A percentile compares a stretch with the other conserved stretches of the same genome.
phyloP scores from a whole-genome alignment of 2,329 filamentous ascomycete genomes.

The Metarhizium album region DNA sequence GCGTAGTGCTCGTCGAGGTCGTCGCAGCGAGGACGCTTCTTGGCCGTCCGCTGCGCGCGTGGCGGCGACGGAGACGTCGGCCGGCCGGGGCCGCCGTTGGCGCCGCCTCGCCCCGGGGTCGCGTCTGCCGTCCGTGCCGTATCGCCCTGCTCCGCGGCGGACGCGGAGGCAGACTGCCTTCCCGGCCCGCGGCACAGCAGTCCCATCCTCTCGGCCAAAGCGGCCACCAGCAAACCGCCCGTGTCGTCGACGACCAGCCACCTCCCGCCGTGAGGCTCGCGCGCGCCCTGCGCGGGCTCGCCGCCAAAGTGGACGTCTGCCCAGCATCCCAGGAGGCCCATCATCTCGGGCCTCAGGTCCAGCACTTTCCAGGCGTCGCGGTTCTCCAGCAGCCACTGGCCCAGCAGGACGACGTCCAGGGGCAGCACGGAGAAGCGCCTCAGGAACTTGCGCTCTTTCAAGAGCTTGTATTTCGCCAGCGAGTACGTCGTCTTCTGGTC shows the following conservation, averaged over 20 bases:
- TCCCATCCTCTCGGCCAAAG: slow-evolving; percentile 82
- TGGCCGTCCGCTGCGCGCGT: slow-evolving; percentile 15
- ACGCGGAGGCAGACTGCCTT: slow-evolving; percentile 11
- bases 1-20: slow-evolving; percentile 57
- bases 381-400: slow-evolving; percentile 67
- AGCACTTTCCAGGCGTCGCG: slow-evolving; percentile 72
- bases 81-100: slow-evolving; percentile 4
- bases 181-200: slow-evolving; percentile 47
- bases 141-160: slow-evolving; percentile 1
- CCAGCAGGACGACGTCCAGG: slow-evolving; percentile 65
- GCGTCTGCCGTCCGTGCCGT: slow-evolving; percentile 3
- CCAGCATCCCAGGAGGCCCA: slow-evolving; percentile 78
- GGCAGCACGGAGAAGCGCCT: slow-evolving; percentile 78
- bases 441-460: slow-evolving; percentile 91
- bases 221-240: slow-evolving; percentile 68
- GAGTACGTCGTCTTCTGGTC: slow-evolving; percentile 94
- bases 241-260: slow-evolving; percentile 86
- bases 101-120: neutral
- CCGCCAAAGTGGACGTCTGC: slow-evolving; percentile 67
- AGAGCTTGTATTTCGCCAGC: slow-evolving; percentile 86
- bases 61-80: slow-evolving; percentile 7
- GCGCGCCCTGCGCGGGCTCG: slow-evolving; percentile 14
- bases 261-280: slow-evolving; percentile 30
- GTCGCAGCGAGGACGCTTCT: slow-evolving; percentile 22
- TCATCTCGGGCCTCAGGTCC: slow-evolving; percentile 75